These are phyloP conservation scores for Phytophthora pistaciae DNA, from an alignment of 352 stramenopile species.

Conservation along the genomic window DNA sequence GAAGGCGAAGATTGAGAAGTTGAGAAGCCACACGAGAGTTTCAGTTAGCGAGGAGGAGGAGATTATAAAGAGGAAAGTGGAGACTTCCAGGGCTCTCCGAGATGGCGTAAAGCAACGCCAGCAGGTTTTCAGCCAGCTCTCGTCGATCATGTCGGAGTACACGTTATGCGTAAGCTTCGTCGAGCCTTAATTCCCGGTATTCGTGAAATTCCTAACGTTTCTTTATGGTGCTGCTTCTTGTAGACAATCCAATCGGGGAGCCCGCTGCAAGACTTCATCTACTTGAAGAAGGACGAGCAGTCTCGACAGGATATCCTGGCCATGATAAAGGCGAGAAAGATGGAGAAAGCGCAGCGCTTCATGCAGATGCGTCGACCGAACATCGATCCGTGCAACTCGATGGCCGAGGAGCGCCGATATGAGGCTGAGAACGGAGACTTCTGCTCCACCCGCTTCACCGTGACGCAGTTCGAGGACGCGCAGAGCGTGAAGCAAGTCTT, in stretches of 20 bases:
- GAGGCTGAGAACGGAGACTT: conserved; percentile 54
- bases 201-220: not conserved
- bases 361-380: conserved; percentile 34
- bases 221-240: conserved; percentile 1
- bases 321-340: conserved; percentile 29
- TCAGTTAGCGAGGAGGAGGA: conserved; percentile 23
- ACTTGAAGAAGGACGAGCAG: conserved; percentile 31
- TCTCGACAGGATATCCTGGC: conserved; percentile 20
- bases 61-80: conserved; percentile 8
- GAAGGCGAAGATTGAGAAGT: conserved; percentile 32
- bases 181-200: not conserved
- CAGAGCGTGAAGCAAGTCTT: conserved; percentile 51
- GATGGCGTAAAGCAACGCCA: conserved; percentile 28
- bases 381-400: conserved; percentile 34
- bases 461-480: conserved; percentile 54
- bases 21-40: conserved; percentile 24
- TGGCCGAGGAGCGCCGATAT: conserved; percentile 56
- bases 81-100: conserved; percentile 14
- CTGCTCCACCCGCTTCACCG: conserved; percentile 60
- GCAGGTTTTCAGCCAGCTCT: conserved; percentile 32
- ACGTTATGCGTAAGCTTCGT: conserved; percentile 35
- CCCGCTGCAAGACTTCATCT: conserved; percentile 41
- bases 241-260: conserved; percentile 40
- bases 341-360: conserved; percentile 45
- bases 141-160: conserved; percentile 47